Evolutionary conservation across 1,284 basidiomycete species (phyloP).

Genomic region (Cutaneotrichosporon sp.): DNA sequence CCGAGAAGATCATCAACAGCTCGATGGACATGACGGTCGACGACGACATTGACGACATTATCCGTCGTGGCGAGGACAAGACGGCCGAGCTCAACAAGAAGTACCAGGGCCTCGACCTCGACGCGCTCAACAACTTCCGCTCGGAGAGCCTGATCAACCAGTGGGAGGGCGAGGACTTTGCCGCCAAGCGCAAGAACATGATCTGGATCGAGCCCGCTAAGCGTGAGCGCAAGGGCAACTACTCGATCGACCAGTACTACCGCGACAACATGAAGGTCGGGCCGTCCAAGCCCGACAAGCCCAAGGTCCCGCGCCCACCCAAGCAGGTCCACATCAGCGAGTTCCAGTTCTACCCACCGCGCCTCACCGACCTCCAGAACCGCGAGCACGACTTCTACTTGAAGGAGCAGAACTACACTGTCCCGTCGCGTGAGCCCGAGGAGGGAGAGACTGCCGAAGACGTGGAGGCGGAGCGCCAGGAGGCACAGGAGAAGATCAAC

Average conservation of each 20-base stretch:
- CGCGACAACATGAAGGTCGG: slow-evolving; percentile 80
- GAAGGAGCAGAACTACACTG: slow-evolving; percentile 67
- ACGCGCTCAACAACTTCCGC: slow-evolving; percentile 97
- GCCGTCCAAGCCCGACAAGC: slow-evolving; percentile 72
- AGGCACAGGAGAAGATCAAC: slow-evolving; percentile 85
- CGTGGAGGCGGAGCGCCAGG: slow-evolving; percentile 76
- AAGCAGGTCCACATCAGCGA: slow-evolving; percentile 89
- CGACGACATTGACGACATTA: slow-evolving; percentile 94
- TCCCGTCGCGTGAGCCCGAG: slow-evolving; percentile 68
- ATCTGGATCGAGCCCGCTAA: slow-evolving; percentile 86
- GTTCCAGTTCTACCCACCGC: slow-evolving; percentile 93
- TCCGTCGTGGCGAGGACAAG: slow-evolving; percentile 85
- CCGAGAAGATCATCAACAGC: slow-evolving; percentile 92
- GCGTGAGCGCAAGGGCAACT: slow-evolving; percentile 93
- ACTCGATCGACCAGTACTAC: slow-evolving; percentile 92
- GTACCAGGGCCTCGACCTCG: slow-evolving; percentile 89
- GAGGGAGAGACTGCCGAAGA: slow-evolving; percentile 75
- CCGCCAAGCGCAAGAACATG: slow-evolving; percentile 64
- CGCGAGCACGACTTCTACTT: slow-evolving; percentile 81
- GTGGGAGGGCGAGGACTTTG: slow-evolving; percentile 97
- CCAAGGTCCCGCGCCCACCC: slow-evolving; percentile 82
- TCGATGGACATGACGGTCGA: slow-evolving; percentile 69
- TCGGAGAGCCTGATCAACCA: slow-evolving; percentile 81
- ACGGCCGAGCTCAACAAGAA: slow-evolving; percentile 87
- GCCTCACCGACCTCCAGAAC: slow-evolving; percentile 81